Evolutionary conservation across 192 early-diverging fungal species (phyloP), one percentile per base, ranked within the genome.

Genomic region (Martensiomyces pterosporus): DNA sequence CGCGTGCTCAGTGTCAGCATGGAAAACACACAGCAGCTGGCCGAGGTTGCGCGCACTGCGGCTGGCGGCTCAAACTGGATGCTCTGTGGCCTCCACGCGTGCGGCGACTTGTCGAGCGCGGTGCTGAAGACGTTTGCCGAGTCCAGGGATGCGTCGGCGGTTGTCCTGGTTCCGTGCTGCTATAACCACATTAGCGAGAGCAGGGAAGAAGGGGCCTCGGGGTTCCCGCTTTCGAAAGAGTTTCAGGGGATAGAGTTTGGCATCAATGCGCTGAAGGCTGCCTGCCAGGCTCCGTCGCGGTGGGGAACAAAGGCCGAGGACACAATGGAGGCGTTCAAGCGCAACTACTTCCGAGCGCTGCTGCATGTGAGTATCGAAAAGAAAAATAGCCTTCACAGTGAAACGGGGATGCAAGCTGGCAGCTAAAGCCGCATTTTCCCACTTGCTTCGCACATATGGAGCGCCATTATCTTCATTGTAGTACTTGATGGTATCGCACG

Each of bases 131-230:
- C 80, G 17, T 90, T 83, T 59, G 72, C 78, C 2, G 75, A 81
- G 44, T 76, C 74, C 24, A n/a, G n/a, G n/a, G 60, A 70, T 6
- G 77, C 81, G 8, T 67, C 61, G 9, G 67, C 71, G 12, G 55
- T 90, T 26, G 84, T 83, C 12, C 74, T 78, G 37, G 87, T 90
- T 9, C 84, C 86, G 9, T 92, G 92, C 76, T 94, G 92, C 65
- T 92, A 94, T 59, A 88, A 94, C 66, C 76, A 72, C 52, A 67
- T 93, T 13, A 75, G 87, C 0, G 86, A 90, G 48, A 41, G 22
- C 26, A 14, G 35, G 4, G 9, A 17, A 17, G 23, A 16, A 1
- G 39, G 17, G 7, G 29, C 9, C 12, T 48, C 50, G 6, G 63
- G 67, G 33, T 64, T 78, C 32, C 49, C 71, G n/a, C 34, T 52